Conservation (phyloP, 2,329 filamentous ascomycete species). For the Corinectria fuckeliana region DNA sequence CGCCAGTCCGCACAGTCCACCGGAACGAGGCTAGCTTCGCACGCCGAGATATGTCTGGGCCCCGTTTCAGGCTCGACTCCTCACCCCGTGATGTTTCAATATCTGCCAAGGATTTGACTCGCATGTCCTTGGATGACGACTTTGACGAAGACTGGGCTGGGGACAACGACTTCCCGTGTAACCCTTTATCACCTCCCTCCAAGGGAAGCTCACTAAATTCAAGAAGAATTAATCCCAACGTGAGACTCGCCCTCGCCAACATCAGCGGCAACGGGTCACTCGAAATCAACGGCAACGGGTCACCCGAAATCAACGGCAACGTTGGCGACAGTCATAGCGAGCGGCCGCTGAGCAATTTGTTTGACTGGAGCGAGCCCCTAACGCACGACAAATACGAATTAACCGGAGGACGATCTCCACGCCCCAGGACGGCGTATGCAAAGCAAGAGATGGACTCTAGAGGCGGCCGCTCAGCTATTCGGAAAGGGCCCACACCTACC, state of each 20-base stretch:
- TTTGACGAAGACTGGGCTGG: conserved; percentile 69
- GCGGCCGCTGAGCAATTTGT: conserved; percentile 71
- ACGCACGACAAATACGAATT: conserved; percentile 66
- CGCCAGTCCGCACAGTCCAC: conserved; percentile 53
- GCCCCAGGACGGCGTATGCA: conserved; percentile 77
- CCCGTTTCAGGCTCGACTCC: conserved; percentile 41
- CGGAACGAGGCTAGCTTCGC: conserved; percentile 34
- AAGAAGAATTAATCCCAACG: conserved; percentile 58
- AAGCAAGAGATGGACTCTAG: conserved; percentile 75
- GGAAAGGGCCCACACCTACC: conserved; percentile 70
- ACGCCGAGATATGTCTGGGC: conserved; percentile 22
- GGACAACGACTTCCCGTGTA: conserved; percentile 59
- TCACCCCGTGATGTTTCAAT: conserved; percentile 43
- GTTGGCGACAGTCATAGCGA: conserved; percentile 41
- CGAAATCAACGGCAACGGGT: conserved; percentile 44
- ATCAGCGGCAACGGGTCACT: conserved; percentile 56
- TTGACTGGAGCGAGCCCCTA: conserved; percentile 78
- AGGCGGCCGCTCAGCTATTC: conserved; percentile 71
- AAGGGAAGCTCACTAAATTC: conserved; percentile 59
- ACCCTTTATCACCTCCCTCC: conserved; percentile 64
- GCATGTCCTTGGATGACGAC: conserved; percentile 66
- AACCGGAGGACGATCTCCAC: conserved; percentile 63
- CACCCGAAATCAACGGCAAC: conserved; percentile 41
- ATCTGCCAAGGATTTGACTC: conserved; percentile 51
- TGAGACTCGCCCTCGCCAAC: conserved; percentile 60